These are phyloP conservation scores for Nepenthes alata DNA, from an alignment of 179 eudicot genomes.

Conservation along the genomic window DNA sequence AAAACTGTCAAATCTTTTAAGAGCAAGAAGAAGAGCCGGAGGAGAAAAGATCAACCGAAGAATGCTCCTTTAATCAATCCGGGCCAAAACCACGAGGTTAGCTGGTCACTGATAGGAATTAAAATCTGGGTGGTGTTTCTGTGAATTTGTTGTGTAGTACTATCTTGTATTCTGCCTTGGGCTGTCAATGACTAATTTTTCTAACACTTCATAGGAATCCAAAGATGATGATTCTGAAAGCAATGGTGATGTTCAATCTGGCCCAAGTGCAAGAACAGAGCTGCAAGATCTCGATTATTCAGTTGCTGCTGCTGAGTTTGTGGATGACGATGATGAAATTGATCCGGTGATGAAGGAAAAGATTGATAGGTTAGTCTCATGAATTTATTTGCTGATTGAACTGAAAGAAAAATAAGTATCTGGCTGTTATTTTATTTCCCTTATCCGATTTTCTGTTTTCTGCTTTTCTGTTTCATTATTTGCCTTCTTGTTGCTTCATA, in stretches of 20 bases:
- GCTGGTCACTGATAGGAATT: not conserved
- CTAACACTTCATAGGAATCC: slow-evolving; percentile 32
- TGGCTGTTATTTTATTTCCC: not conserved
- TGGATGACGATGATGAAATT: slow-evolving; percentile 59
- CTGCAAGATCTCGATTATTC: slow-evolving; percentile 28
- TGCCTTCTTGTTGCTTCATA: too few relatives aligned
- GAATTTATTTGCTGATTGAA: slow-evolving; percentile 3
- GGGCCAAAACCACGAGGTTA: slow-evolving; percentile 34
- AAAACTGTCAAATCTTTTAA: slow-evolving; percentile 43
- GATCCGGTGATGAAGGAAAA: slow-evolving; percentile 70
- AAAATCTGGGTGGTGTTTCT: too few relatives aligned
- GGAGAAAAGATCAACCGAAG: slow-evolving; percentile 57
- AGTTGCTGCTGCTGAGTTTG: slow-evolving; percentile 39
- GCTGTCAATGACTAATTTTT: not conserved
- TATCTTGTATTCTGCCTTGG: not conserved
- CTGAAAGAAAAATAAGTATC: not conserved
- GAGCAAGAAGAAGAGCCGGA: slow-evolving; percentile 63
- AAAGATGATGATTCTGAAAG: slow-evolving; percentile 26
- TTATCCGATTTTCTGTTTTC: too few relatives aligned
- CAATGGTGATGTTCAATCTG: slow-evolving; percentile 15
- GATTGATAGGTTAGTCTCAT: slow-evolving; percentile 59
- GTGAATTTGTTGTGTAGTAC: not conserved
- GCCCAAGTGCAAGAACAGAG: slow-evolving; percentile 24
- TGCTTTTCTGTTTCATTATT: not conserved
- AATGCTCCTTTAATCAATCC: slow-evolving; percentile 30